Evolutionary conservation across 2,329 filamentous ascomycete species (phyloP), one percentile per base, ranked within the genome.

Genomic region (Clonostachys byssicola): DNA sequence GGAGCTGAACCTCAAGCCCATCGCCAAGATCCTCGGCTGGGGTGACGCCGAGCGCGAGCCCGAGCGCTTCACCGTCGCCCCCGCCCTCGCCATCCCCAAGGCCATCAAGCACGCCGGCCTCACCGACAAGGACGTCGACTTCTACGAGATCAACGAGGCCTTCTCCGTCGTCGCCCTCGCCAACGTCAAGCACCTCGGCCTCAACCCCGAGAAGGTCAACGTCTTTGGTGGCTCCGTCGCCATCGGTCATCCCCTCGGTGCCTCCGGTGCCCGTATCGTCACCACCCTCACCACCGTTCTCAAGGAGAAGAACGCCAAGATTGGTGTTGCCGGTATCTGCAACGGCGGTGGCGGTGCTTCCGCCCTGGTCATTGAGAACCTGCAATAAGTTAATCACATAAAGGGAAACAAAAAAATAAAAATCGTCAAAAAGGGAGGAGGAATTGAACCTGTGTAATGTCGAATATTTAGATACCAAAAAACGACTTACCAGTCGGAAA

Each of bases 131-230:
- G 78, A 89, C 50, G 79, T 99, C 49, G 92, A 97, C 62, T 94
- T 84, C 58, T 99, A 94, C 69, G 94, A 99, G 78, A 96, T 99
- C 78, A 99, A 99, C 77, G 94, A 99, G 78, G 94, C 94, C 40
- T 99, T 99, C 78, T 94, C 89, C 53, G 94, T 96, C 44, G 94
- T 99, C 53, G 90, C 94, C 38, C 80, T 99, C 45, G 92, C 94
- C 56, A 99, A 99, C 77, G 84, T 96, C 74, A 96, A 99, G 81
- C 70, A 97, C 47, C 83, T 99, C 39, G 79, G 77, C 52, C 73
- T 99, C 48, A 76, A 77, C 54, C 80, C 88, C 55, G 88, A 92
- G 50, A 95, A 91, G 73, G 92, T 99, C 65, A 99, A 99, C 73
- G 76, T 97, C 48, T 92, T 91, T 62, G 94, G 94, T 62, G 94